Base-by-base conservation (phyloP, 2,329 filamentous ascomycete species). In the Colletotrichum australisinense region DNA sequence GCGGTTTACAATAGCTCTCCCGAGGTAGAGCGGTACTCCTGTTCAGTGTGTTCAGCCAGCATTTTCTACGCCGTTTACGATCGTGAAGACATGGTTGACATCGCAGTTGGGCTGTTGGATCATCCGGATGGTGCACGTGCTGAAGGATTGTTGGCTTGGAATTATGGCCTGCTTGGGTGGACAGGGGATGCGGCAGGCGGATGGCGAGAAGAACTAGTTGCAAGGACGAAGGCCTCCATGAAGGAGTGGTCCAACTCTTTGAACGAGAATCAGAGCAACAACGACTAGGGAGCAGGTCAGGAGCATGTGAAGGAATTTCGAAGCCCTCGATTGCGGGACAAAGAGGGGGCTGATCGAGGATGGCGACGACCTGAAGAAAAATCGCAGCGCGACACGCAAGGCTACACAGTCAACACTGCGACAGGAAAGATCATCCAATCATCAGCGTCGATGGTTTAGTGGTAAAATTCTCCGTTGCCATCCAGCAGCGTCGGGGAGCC, bases 21-120 rank as follows among this genome's bases (percentile, higher is more conserved):
- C 0, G 82, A 81, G 16, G 84, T 87, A 0, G 82, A 86, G 68
- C 79, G 87, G 1, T 88, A 87, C 72, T 88, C 86, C 72, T 89
- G 87, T 77, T 82, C 81, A 0, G 79, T 74, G 1, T 89, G 87
- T 78, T 86, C 86, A 0, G 86, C 87, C 0, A 78, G 75, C 12
- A 80, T 88, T 0, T 88, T 89, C 67, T 89, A 86, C 69, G 81
- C 83, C 0, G 77, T 76, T 0, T 83, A 86, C 19, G 77, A 80
- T 4, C 78, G 84, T 2, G 80, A 83, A 0, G 79, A 83, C 0
- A 73, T 85, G 8, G 78, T 88, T 1, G 84, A 88, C 57, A 68
- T 89, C 1, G 83, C 85, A 0, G 74, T 87, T 3, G 87, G 86
- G 0, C 69, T 88, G 4, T 65, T 89, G 2, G 78, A 84, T n/a